Evolutionary conservation across 108 stramenopile species (phyloP).

Genomic region (Skeletonema costatum): DNA sequence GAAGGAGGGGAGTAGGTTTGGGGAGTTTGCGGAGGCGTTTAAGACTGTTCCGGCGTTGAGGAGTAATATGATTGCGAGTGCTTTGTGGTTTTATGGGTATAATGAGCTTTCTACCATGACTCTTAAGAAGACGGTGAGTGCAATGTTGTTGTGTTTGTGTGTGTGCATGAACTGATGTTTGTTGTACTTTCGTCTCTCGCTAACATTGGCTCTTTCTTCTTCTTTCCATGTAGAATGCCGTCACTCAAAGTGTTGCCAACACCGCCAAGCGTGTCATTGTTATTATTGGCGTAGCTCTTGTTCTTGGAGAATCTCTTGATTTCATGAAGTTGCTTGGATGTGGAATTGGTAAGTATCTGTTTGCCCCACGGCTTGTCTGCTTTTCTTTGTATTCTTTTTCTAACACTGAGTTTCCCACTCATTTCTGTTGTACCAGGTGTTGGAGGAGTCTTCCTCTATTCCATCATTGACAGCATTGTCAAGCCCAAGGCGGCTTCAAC

Average conservation of each 20-base stretch:
- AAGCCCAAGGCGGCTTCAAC: constrained; percentile 22
- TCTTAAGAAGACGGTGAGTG: constrained; percentile 87
- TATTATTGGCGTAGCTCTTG: constrained; percentile 90
- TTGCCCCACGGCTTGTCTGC: not conserved
- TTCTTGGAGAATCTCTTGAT: constrained; percentile 85
- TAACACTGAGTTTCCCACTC: not conserved
- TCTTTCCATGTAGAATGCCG: constrained; percentile 46
- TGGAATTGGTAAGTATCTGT: constrained; percentile 63
- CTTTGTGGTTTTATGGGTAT: constrained; percentile 95
- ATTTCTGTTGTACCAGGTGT: constrained; percentile 46
- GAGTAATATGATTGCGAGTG: constrained; percentile 87
- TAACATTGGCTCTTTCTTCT: not conserved
- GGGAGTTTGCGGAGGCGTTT: constrained; percentile 77
- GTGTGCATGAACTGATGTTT: too few species aligned
- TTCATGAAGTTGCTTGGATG: constrained; percentile 92
- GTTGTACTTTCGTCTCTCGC: not conserved
- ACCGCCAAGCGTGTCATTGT: constrained; percentile 96
- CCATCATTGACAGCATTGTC: constrained; percentile 78
- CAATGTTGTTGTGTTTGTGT: not conserved
- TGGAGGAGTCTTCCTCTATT: constrained; percentile 89
- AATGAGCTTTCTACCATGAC: constrained; percentile 95
- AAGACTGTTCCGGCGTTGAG: constrained; percentile 84
- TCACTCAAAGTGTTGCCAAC: constrained; percentile 95
- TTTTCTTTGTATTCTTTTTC: not conserved
- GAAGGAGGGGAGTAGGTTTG: constrained; percentile 77